Evolutionary conservation across 805 yeast genomes (phyloP).

Genomic region (Yarrowia hollandica): DNA sequence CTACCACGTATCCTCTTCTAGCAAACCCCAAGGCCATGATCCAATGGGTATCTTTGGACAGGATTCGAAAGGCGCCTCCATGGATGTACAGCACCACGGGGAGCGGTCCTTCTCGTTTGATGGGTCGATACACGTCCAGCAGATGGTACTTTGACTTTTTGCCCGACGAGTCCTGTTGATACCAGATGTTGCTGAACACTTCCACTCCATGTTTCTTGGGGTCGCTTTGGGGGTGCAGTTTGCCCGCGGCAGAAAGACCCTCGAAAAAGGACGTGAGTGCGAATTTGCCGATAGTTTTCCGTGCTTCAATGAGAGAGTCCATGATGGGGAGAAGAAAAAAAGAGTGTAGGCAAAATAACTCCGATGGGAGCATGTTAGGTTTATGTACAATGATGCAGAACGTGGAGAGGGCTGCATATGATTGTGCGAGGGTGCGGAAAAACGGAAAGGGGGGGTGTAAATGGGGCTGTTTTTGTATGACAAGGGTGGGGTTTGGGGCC

Average conservation of each 20-base stretch:
- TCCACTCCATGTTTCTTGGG: conserved; percentile 21
- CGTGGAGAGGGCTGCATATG: not conserved
- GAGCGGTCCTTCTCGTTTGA: conserved; percentile 10
- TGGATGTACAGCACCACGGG: conserved; percentile 15
- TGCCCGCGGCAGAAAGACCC: conserved; percentile 15
- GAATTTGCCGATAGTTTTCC: not conserved
- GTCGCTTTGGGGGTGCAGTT: conserved; percentile 6
- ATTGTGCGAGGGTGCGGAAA: too few relatives aligned
- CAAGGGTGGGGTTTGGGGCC: too few relatives aligned
- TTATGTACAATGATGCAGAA: not conserved
- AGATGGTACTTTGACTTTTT: conserved; percentile 1
- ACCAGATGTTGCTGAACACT: not conserved
- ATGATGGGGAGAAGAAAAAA: too few relatives aligned
- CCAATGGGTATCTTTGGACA: conserved; percentile 18
- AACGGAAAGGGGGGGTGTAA: too few relatives aligned
- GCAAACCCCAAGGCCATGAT: conserved; percentile 14
- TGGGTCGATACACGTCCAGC: conserved; percentile 13
- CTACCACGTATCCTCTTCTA: conserved; percentile 18
- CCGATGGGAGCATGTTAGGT: not conserved
- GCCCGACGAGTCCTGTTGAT: not conserved
- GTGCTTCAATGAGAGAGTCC: not conserved
- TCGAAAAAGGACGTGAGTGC: conserved; percentile 10
- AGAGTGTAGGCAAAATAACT: too few relatives aligned
- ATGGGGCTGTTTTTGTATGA: too few relatives aligned
- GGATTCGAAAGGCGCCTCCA: conserved; percentile 15